Evolutionary conservation across 805 yeast species (phyloP).

Genomic region (Myxozyma vanderwaltii): DNA sequence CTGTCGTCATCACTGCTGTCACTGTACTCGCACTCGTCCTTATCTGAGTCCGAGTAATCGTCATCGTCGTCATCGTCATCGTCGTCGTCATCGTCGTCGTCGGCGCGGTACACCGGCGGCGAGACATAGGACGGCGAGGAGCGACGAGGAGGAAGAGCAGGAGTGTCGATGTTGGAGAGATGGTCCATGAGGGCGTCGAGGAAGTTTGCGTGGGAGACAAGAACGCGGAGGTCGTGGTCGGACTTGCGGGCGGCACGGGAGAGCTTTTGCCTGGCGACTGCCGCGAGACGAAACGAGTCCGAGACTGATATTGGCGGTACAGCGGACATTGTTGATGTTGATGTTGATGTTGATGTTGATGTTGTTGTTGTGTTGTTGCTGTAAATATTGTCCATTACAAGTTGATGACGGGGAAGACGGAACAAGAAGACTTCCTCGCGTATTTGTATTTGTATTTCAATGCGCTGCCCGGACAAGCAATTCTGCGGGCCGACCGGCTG

Average conservation of each 20-base stretch:
- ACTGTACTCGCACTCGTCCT: conserved; percentile 38
- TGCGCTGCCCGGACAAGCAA: too few species aligned
- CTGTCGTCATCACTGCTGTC: conserved; percentile 16
- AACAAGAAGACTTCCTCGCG: too few species aligned
- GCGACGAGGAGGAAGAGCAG: conserved; percentile 2
- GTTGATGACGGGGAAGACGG: too few species aligned
- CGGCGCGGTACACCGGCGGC: conserved; percentile 17
- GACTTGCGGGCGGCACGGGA: conserved; percentile 62
- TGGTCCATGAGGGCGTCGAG: conserved; percentile 64
- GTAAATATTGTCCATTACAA: neutral
- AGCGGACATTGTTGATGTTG: neutral
- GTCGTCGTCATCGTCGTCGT: conserved; percentile 41
- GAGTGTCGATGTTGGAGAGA: conserved; percentile 34
- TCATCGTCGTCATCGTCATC: conserved; percentile 33
- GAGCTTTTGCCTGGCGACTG: conserved; percentile 63
- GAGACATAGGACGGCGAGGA: neutral
- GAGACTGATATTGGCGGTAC: conserved; percentile 39
- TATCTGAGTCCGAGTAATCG: conserved; percentile 38
- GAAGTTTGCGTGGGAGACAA: conserved; percentile 72
- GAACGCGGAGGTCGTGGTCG: conserved; percentile 57
- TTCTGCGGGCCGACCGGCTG: neutral
- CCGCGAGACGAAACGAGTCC: conserved; percentile 62
- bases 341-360: neutral
- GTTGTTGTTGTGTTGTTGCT: too few species aligned
- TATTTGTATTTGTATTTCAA: too few species aligned